Base-by-base conservation (phyloP, 495 filamentous ascomycete genomes). In the Podospora didyma region DNA sequence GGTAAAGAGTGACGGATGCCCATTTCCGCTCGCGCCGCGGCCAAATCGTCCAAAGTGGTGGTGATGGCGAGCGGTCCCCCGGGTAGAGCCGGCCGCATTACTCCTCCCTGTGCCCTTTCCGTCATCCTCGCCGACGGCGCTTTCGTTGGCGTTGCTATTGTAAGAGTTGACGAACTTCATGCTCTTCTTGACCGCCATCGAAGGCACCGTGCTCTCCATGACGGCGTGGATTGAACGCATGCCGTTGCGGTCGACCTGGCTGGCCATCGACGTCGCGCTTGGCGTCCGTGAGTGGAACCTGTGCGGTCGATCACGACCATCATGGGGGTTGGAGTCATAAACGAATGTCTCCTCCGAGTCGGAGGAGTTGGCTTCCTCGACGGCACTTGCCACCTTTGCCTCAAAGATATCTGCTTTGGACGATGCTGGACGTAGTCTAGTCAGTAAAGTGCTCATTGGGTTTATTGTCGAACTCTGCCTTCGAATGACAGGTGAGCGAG, bases 371-470 rank as follows among this genome's bases (percentile, higher is more conserved):
- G 89, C 90, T 62, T 86, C 82, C 70, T 96, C 92, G 45, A 97
- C 90, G 3, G 93, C 92, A 68, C 86, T 96, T 35, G 94, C 95
- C 35, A 98, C 88, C 73, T 94, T 96, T 52, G 89, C 89, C 74
- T 97, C 94, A 70, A 98, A 98, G 46, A 98, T 90, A 72, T 98
- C 94, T 60, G 95, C 92, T 77, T 97, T 97, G 60, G 92, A 96
- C 22, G 95, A 96, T 46, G 89, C 90, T 84, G 70, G 56, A 66
- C 72, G 72, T 57, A 64, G 66, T 67, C 67, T 68, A 53, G 77
- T 86, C 77, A 86, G 80, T 69, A 80, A 60, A 58, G 54, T 71
- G 71, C 71, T 73, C 69, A 83, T 62, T 6, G 62, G 67, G 50
- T 58, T 62, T 10, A 64, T 47, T 51, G 62, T 64, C 41, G 73